These are phyloP conservation scores for Myxozyma vanderwaltii DNA, from an alignment of 805 yeast species.

Conservation along the genomic window DNA sequence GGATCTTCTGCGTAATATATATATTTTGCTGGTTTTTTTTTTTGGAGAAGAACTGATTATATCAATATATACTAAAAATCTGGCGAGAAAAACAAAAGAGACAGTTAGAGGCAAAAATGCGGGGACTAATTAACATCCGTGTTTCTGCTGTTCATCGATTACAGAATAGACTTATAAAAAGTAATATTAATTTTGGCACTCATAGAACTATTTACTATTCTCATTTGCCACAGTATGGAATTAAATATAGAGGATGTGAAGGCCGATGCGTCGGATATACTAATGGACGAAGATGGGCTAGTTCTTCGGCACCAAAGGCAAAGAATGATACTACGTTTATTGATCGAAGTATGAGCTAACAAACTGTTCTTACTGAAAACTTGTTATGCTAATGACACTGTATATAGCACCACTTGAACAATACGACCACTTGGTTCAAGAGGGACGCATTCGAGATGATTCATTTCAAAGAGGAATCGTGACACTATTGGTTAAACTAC, in stretches of 20 bases:
- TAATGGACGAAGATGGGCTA: background rate
- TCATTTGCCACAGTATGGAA: background rate
- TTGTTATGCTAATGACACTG: background rate
- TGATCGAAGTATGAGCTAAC: slow-evolving; percentile 10
- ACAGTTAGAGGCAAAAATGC: too few relatives aligned
- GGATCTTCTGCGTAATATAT: too few relatives aligned
- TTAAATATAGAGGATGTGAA: background rate
- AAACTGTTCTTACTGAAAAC: background rate
- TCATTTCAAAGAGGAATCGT: slow-evolving; percentile 78
- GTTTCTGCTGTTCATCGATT: slow-evolving; percentile 5
- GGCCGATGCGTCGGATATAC: background rate
- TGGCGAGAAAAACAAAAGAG: too few relatives aligned
- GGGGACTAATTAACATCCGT: slow-evolving; percentile 9
- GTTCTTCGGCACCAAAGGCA: background rate
- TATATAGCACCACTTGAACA: slow-evolving; percentile 23
- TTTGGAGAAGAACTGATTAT: too few relatives aligned
- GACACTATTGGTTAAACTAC: slow-evolving; percentile 59
- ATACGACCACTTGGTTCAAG: slow-evolving; percentile 35
- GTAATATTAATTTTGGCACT: background rate
- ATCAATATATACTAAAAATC: too few relatives aligned
- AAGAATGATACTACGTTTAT: slow-evolving; percentile 7
- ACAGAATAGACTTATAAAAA: background rate
- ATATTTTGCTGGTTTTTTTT: too few relatives aligned
- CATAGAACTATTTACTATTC: background rate
- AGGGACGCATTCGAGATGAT: slow-evolving; percentile 57